A percentile compares a stretch with the other conserved stretches of the same genome.
These are phyloP conservation scores for Hordeum marinum DNA, from an alignment of 176 grass and related monocot species.

Conservation along the genomic window DNA sequence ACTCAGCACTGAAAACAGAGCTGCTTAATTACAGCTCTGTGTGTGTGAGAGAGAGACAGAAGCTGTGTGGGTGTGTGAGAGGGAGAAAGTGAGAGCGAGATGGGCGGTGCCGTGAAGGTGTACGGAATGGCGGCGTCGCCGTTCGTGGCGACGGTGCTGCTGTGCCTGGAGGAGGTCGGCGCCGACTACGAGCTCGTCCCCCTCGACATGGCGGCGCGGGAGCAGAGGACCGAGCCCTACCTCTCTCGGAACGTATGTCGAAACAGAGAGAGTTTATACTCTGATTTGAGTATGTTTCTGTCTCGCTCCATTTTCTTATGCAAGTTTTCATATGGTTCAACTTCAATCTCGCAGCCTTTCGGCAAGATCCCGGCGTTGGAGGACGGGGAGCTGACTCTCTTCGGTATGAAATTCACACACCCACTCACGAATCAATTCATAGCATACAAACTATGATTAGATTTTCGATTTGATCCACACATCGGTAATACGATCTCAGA, in stretches of 20 bases:
- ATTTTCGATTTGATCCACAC: too few species aligned
- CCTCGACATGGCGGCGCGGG: not conserved
- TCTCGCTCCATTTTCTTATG: not conserved
- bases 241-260: not conserved
- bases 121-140: slow-evolving; percentile 36
- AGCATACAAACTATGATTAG: too few species aligned
- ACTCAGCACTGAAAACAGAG: not conserved
- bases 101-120: slow-evolving; percentile 23
- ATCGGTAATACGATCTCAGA: not conserved
- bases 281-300: too few species aligned
- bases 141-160: slow-evolving; percentile 36
- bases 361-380: slow-evolving; percentile 34
- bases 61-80: too few species aligned
- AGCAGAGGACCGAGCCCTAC: not conserved
- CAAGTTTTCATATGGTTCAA: not conserved
- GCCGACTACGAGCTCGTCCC: slow-evolving; percentile 36
- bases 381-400: slow-evolving; percentile 25
- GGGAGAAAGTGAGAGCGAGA: not conserved
- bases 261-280: too few species aligned
- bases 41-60: too few species aligned
- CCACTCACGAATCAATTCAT: too few species aligned
- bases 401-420: not conserved
- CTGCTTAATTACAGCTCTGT: not conserved
- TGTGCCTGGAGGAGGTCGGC: slow-evolving; percentile 56
- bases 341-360: slow-evolving; percentile 37